Conservation (phyloP, 306 rosid genomes). For the Canavalia gladiata region DNA sequence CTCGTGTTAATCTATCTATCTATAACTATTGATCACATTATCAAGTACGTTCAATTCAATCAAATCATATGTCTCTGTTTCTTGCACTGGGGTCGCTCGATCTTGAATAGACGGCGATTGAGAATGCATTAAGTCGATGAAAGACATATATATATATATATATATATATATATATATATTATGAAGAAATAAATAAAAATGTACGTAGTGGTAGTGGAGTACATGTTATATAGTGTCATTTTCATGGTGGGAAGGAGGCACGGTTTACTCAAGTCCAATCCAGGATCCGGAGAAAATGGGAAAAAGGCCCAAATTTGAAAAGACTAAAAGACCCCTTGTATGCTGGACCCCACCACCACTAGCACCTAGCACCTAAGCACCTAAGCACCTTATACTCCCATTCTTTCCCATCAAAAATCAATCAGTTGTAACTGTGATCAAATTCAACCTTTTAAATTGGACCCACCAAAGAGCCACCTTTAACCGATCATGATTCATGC, state of each 20-base stretch:
- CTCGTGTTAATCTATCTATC: not conserved
- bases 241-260: conserved; percentile 7
- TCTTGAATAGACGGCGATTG: conserved; percentile 40
- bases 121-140: conserved; percentile 43
- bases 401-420: conserved; percentile 41
- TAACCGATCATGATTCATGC: conserved; percentile 28
- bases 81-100: conserved; percentile 1
- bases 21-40: not conserved
- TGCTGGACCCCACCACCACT: conserved; percentile 3
- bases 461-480: conserved; percentile 44
- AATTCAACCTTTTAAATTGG: conserved; percentile 33
- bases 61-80: conserved; percentile 22
- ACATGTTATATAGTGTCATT: conserved; percentile 10
- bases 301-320: not conserved
- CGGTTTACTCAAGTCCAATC: conserved; percentile 5
- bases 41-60: not conserved
- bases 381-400: conserved; percentile 11
- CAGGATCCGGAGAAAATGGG: not conserved
- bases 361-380: not conserved
- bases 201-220: conserved; percentile 43
- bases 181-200: not conserved
- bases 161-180: not conserved
- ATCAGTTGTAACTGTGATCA: conserved; percentile 5
- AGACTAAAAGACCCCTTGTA: not conserved
- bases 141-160: conserved; percentile 10